Conservation (phyloP, 768 basidiomycete species). For the Auriculariales sp. region DNA sequence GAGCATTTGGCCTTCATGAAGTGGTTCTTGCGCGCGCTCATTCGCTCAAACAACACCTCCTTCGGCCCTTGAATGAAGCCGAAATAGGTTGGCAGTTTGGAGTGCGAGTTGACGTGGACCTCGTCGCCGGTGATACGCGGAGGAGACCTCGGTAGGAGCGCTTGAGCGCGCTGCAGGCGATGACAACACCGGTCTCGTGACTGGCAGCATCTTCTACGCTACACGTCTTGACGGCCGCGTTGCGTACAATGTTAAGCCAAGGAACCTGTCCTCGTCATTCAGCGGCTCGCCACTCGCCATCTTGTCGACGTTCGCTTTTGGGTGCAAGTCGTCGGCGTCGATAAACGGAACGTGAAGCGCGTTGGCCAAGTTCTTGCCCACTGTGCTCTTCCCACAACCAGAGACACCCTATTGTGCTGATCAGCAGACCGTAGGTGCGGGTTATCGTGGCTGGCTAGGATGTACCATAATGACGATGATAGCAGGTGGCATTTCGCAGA, state of each 20-base stretch:
- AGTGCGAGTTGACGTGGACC: conserved; percentile 15
- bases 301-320: conserved; percentile 68
- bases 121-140: conserved; percentile 29
- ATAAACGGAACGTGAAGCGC: conserved; percentile 59
- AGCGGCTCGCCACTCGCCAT: conserved; percentile 69
- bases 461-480: too few relatives aligned
- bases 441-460: too few relatives aligned
- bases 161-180: conserved; percentile 80
- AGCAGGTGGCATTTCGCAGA: too few relatives aligned
- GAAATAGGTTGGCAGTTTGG: conserved; percentile 49
- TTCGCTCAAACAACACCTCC: conserved; percentile 43
- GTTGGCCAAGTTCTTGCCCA: conserved; percentile 48
- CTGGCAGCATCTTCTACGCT: conserved; percentile 13
- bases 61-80: conserved; percentile 58
- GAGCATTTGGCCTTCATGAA: conserved; percentile 80
- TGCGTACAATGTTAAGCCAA: conserved; percentile 67
- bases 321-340: conserved; percentile 85
- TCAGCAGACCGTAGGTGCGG: too few relatives aligned
- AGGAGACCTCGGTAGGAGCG: conserved; percentile 68
- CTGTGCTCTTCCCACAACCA: conserved; percentile 58
- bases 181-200: conserved; percentile 42
- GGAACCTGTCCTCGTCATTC: conserved; percentile 71
- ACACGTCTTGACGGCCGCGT: conserved; percentile 36
- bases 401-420: conserved; percentile 77
- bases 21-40: conserved; percentile 51